Base-by-base conservation (phyloP, 768 basidiomycete genomes). In the Strobilomyces dryophilus region DNA sequence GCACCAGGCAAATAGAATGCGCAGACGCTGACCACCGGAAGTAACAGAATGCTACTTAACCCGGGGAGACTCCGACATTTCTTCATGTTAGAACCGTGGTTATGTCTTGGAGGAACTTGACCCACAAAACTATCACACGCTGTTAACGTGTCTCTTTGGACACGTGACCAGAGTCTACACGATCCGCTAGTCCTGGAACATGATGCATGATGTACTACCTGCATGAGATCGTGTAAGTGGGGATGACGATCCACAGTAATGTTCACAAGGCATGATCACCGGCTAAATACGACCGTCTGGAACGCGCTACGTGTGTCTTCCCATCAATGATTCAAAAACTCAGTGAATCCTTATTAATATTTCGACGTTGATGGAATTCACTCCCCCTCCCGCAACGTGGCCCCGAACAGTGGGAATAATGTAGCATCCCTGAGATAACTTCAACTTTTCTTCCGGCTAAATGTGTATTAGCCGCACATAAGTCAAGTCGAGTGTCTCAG, bases 1-100 rank as follows among this genome's bases (percentile, higher is more conserved):
- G 95, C 82, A 24, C 88, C 88, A 24, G 95, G 95, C 36, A 98
- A 81, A 68, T 98, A 98, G 75, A 98, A 98, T 5, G 89, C 89
- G 48, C 74, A 60, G 40, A 72, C 58, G 29, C 53, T 41, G 18
- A 40, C 45, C 17, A 52, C 49, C 2, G 56, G 50, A 21, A 71
- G 56, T 0, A 70, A 37, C 14, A 69, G 42, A 24, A 58, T 39
- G 18, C 56, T 49, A 1, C 60, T 58, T 9, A 64, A 35, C n/a
- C 29, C 29, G 29, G 63, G 48, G 42, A 55, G 44, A 9, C 41
- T 27, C 29, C 36, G 51, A n/a, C 44, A 44, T 42, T 45, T 44
- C 59, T 47, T 66, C 69, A 69, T 71, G 37, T 50, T 44, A 24
- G 47, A 40, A 45, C 27, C 50, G 14, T 41, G 26, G 35, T 42